A percentile compares a stretch with the other conserved stretches of the same genome.
These are phyloP conservation scores for Rubroboletus satanas DNA, from an alignment of 768 basidiomycete species.

Conservation along the genomic window DNA sequence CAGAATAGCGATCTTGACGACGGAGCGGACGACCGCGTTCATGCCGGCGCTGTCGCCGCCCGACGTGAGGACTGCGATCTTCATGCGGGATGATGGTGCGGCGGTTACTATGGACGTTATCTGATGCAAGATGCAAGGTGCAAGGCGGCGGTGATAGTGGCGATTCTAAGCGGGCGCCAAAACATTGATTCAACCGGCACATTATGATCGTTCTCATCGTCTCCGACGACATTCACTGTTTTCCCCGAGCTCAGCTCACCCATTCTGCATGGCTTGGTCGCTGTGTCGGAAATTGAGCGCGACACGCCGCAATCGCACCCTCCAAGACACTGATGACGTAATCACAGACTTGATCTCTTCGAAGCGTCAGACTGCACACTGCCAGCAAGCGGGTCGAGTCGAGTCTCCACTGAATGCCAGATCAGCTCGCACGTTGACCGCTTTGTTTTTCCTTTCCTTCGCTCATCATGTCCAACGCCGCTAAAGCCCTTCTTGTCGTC, in stretches of 20 bases:
- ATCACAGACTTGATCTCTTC: not conserved
- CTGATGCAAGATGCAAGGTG: not conserved
- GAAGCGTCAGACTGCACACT: not conserved
- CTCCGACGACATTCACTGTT: not conserved
- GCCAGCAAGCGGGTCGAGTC: not conserved
- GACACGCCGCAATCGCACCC: not conserved
- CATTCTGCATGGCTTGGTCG: not conserved
- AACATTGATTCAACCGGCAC: not conserved
- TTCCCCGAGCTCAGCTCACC: not conserved
- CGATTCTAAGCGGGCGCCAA: not conserved
- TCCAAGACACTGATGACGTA: slow-evolving; percentile 10
- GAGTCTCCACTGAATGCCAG: not conserved
- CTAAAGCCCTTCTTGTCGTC: slow-evolving; percentile 50
- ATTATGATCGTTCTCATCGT: not conserved
- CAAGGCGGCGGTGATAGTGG: not conserved
- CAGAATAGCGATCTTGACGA: slow-evolving; percentile 89
- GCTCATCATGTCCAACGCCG: slow-evolving; percentile 43
- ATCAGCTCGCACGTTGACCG: not conserved
- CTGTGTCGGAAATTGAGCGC: not conserved
- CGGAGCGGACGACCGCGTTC: slow-evolving; percentile 92
- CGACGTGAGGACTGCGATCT: slow-evolving; percentile 90
- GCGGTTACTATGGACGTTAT: not conserved
- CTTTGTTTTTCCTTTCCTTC: not conserved
- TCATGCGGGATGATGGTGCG: slow-evolving; percentile 44
- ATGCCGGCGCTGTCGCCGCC: slow-evolving; percentile 98